These are phyloP conservation scores for Tagetes patula DNA, from an alignment of 129 eudicot species.

Conservation along the genomic window DNA sequence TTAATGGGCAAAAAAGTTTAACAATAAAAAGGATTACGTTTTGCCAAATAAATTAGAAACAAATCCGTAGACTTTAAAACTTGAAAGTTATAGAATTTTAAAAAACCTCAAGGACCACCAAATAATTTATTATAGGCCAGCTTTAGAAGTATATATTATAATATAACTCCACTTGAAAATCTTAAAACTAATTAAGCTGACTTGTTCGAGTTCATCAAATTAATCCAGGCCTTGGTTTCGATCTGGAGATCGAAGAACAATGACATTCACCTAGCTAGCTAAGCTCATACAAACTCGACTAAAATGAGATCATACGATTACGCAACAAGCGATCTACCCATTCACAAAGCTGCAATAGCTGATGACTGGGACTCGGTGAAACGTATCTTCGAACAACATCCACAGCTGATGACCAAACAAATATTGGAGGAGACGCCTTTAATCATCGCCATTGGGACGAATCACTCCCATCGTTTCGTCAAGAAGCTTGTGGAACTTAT, in stretches of 20 bases:
- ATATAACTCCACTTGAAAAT: too few species aligned
- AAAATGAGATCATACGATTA: conserved; percentile 1
- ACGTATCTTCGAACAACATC: not conserved
- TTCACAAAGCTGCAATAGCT: conserved; percentile 1
- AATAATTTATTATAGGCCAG: too few species aligned
- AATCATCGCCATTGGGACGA: conserved; percentile 18
- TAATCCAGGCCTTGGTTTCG: too few species aligned
- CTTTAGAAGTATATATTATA: too few species aligned
- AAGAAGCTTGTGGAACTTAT: not conserved
- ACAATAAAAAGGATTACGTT: too few species aligned
- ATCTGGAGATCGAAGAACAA: not conserved
- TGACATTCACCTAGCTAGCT: not conserved
- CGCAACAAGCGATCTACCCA: not conserved
- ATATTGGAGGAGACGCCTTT: conserved; percentile 10
- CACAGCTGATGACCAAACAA: conserved; percentile 1
- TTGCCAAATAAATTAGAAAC: too few species aligned
- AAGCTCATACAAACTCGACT: not conserved
- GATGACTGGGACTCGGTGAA: conserved; percentile 12
- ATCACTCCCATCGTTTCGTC: conserved; percentile 6
- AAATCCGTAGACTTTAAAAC: too few species aligned
- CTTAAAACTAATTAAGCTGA: not conserved
- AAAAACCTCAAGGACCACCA: too few species aligned
- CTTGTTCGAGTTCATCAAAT: not conserved
- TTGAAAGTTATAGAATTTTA: too few species aligned
- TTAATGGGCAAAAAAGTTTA: too few species aligned